Evolutionary conservation across 371 early-diverging fungal genomes (phyloP), one percentile per base, ranked within the genome.

Genomic region (Rhizopus microsporus): DNA sequence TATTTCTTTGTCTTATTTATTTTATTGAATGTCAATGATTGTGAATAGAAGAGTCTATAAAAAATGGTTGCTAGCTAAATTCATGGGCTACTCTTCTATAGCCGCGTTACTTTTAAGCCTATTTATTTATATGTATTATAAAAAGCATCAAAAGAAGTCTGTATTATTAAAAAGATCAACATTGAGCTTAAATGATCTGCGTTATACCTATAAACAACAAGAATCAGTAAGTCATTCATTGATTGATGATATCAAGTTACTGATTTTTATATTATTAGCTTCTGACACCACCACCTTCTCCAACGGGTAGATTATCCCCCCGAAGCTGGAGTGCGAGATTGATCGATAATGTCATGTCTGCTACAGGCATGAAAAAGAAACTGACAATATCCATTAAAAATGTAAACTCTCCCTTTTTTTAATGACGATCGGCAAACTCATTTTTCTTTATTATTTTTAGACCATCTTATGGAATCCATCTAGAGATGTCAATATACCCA

Each of bases 381-480:
- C 44, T 77, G 53, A 72, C 78, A 0, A 63, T 77, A 8, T 77
- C 78, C 8, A 51, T 77, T 10, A 77, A 77, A 48, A 77, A 77
- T 60, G 78, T 77, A 70, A 60, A 58, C 49, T 17, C n/a, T 32
- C 31, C 13, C 29, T 12, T 47, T 6, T 34, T 23, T 23, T 5
- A 5, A 23, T 15, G 8, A 8, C 4, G 10, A n/a, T 38, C 5
- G 13, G 9, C 13, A 29, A 40, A 16, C 9, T 2, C 57, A 47
- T 9, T 52, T 7, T 31, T 10, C 9, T 16, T 16, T 37, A 42
- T 40, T 16, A 16, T n/a, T 30, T 23, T 3, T 56, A 78, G 79
- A 72, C 74, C 34, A 56, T 78, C 4, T 51, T 78, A 29, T 78
- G 79, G 79, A 78, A 78, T 39, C 79, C 79, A 15, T 75, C 76